phyloP scores from a whole-genome alignment of 805 yeast genomes.

The Ogataea ramenticola region DNA sequence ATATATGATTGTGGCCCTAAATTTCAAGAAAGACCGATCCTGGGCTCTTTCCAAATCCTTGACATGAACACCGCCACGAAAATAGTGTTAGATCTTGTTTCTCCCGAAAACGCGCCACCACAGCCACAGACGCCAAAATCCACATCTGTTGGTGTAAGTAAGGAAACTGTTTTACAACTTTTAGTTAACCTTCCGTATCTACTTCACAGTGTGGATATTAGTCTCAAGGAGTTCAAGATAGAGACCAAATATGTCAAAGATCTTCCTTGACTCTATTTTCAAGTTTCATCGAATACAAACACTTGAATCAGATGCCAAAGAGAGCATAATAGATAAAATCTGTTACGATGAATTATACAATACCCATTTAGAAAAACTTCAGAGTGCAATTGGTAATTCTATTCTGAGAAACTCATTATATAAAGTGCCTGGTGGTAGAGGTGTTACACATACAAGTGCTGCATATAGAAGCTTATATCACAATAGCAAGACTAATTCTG shows the following conservation, averaged over 20 bases:
- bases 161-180: no score
- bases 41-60: no score
- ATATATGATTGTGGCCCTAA: no score
- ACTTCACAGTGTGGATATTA: no score
- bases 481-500: neutral
- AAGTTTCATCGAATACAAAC: conserved; percentile 10
- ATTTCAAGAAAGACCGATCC: no score
- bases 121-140: no score
- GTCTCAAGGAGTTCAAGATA: no score
- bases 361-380: conserved; percentile 8
- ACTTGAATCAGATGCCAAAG: conserved; percentile 3
- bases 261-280: conserved; percentile 20
- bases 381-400: conserved; percentile 14
- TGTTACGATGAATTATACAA: conserved; percentile 19
- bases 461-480: conserved; percentile 1
- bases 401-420: conserved; percentile 18
- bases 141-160: no score
- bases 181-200: neutral
- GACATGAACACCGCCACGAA: no score
- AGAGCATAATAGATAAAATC: conserved; percentile 16
- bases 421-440: neutral
- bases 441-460: neutral
- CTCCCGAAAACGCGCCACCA: no score
- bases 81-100: no score
- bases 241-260: conserved; percentile 19